Base-by-base conservation (phyloP, 2,329 filamentous ascomycete species). In the Exophiala oligosperma region DNA sequence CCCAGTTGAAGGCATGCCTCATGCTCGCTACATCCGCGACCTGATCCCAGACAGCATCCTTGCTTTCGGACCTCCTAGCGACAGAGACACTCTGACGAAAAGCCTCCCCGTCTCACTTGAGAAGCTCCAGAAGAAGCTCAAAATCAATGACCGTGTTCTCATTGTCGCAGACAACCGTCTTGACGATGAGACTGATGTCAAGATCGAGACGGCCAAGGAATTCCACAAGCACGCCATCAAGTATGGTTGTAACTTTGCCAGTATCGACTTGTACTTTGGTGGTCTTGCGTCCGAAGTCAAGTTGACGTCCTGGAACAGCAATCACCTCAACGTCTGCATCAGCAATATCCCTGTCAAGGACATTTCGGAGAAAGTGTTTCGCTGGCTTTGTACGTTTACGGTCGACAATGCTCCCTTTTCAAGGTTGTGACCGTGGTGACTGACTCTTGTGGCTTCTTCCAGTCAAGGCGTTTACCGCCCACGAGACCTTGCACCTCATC, bases 401-500 rank as follows among this genome's bases (percentile, higher is more conserved):
- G 5, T 14, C 44, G 4, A 12, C 11, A 9, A 17, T 17, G 9
- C n/a, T 46, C 23, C 14, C 26, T 17, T 8, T 3, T 50, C 48
- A 37, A 21, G 8, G 5, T 38, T 2, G 8, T 3, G 26, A 11
- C 17, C 12, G 12, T 23, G 26, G 4, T 9, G 11, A 21, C 37
- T 51, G 32, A 29, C 35, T 6, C 21, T 26, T 24, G 32, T 11
- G 7, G 40, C n/a, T 43, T 17, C 17, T 17, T n/a, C 9, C 37
- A 67, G 65, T 64, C 56, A 63, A 49, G 5, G 60, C 61, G 9
- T 55, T 67, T 7, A 57, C 57, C 14, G 54, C 60, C 6, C 55
- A 52, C 17, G 66, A 67, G 47, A 62, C 60, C 7, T 47, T 67
- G 9, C 56, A 66, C 50, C 58, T 67, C 28, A 64, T 67, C 46